These are phyloP conservation scores for Apiospora saccharicola DNA, from an alignment of 2,329 filamentous ascomycete genomes.

Conservation along the genomic window DNA sequence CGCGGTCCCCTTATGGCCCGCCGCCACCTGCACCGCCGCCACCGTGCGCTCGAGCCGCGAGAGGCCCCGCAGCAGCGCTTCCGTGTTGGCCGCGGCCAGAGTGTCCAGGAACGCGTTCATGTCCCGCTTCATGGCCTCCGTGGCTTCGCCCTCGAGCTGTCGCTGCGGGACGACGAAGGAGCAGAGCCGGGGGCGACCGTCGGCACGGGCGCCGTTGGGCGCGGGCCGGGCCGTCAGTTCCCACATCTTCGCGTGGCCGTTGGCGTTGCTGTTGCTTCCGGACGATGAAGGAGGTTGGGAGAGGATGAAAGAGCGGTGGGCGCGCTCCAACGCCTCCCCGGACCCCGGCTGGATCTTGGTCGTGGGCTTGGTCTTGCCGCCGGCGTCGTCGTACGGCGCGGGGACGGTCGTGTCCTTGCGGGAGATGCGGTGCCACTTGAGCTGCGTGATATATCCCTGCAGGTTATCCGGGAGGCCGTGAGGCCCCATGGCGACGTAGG, in stretches of 20 bases:
- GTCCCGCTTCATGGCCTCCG: constrained; percentile 27
- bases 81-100: constrained; percentile 26
- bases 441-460: constrained; percentile 29
- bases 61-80: constrained; percentile 28
- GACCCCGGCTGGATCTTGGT: neutral
- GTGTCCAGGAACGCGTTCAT: constrained; percentile 30
- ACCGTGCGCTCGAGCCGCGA: constrained; percentile 32
- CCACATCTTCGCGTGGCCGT: neutral
- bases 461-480: constrained; percentile 27
- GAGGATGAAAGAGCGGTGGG: neutral
- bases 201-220: neutral
- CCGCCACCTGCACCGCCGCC: constrained; percentile 29
- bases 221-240: constrained; percentile 4
- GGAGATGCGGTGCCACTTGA: constrained; percentile 30
- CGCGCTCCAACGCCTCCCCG: neutral
- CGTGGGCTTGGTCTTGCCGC: constrained; percentile 29
- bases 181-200: constrained; percentile 29
- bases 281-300: neutral
- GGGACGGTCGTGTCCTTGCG: constrained; percentile 37
- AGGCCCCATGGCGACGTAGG: constrained; percentile 25
- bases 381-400: constrained; percentile 33
- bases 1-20: constrained; percentile 17
- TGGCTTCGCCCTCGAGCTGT: constrained; percentile 28
- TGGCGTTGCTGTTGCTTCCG: neutral
- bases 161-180: constrained; percentile 34